Evolutionary conservation across 2,329 filamentous ascomycete species (phyloP).

Genomic region (Knoxdaviesia capensis): DNA sequence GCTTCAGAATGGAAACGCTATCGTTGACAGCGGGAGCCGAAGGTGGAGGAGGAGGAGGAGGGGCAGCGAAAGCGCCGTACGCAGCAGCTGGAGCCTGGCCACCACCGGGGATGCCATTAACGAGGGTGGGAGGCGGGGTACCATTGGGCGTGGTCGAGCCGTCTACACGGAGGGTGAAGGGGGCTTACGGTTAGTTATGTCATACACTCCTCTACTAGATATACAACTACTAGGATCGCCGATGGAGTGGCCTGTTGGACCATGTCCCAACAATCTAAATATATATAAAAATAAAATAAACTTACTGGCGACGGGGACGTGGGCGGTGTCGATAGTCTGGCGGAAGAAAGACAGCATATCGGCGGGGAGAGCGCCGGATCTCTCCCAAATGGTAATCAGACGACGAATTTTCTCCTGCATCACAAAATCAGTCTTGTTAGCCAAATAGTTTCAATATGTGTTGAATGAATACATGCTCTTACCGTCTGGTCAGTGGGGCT

Average conservation of each 20-base stretch:
- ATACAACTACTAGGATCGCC: no score
- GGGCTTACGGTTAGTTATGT: no score
- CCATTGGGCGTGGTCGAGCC: conserved; percentile 52
- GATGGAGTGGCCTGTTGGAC: no score
- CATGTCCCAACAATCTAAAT: not conserved
- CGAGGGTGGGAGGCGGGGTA: conserved; percentile 29
- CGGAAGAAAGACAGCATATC: conserved; percentile 68
- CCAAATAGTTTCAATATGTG: no score
- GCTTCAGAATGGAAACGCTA: no score
- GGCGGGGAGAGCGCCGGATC: conserved; percentile 72
- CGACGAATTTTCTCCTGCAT: conserved; percentile 86
- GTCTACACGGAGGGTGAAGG: conserved; percentile 19
- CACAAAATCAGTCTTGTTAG: conserved; percentile 6
- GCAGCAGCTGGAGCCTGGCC: conserved; percentile 7
- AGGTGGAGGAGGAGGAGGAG: conserved; percentile 12
- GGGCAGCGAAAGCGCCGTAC: conserved; percentile 13
- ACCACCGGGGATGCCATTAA: conserved; percentile 16
- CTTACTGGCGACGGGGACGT: conserved; percentile 27
- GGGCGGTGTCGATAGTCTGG: conserved; percentile 40
- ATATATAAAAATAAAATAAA: conserved; percentile 9
- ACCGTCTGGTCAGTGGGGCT: conserved; percentile 93
- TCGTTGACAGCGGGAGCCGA: conserved; percentile 11
- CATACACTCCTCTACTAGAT: no score
- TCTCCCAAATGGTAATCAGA: conserved; percentile 94
- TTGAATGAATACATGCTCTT: conserved; percentile 26